Percentiles rank a stretch among this genome's conserved stretches.
Conservation (phyloP, 345 rosid species). For the Salix brachista region DNA sequence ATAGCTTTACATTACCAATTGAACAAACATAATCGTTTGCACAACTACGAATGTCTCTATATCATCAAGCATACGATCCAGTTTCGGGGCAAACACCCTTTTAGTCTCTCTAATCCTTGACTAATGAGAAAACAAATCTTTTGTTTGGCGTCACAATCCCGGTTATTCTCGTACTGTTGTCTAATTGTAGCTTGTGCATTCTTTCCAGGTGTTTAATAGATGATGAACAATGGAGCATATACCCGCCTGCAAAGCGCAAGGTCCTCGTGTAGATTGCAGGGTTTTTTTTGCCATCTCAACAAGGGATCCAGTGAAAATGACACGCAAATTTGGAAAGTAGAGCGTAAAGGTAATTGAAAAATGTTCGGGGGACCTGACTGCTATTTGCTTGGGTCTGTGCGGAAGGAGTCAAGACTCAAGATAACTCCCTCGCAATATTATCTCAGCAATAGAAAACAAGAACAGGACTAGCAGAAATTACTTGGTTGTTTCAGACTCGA, state of each 20-base stretch:
- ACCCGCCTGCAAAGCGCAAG: neutral
- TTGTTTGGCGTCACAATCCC: constrained; percentile 59
- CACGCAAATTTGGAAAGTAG: neutral
- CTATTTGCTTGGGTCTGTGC: too few relatives aligned
- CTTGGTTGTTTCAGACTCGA: too few relatives aligned
- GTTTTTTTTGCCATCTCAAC: neutral
- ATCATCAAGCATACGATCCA: too few relatives aligned
- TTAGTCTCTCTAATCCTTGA: constrained; percentile 71
- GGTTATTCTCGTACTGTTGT: constrained; percentile 40
- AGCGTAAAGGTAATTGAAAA: too few relatives aligned
- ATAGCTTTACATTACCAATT: too few relatives aligned
- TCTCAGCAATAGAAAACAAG: too few relatives aligned
- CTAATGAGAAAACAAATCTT: constrained; percentile 66
- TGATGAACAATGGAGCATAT: neutral
- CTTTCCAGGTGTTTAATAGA: neutral
- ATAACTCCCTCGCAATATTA: too few relatives aligned
- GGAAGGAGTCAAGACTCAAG: too few relatives aligned
- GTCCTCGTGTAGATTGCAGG: neutral
- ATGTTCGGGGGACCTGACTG: too few relatives aligned
- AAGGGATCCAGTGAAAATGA: neutral
- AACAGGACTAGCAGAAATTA: too few relatives aligned
- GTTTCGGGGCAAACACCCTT: constrained; percentile 6
- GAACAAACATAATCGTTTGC: too few relatives aligned
- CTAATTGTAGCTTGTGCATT: neutral
- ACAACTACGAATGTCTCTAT: too few relatives aligned